phyloP scores from a whole-genome alignment of 768 basidiomycete genomes.

The Russula earlei region DNA sequence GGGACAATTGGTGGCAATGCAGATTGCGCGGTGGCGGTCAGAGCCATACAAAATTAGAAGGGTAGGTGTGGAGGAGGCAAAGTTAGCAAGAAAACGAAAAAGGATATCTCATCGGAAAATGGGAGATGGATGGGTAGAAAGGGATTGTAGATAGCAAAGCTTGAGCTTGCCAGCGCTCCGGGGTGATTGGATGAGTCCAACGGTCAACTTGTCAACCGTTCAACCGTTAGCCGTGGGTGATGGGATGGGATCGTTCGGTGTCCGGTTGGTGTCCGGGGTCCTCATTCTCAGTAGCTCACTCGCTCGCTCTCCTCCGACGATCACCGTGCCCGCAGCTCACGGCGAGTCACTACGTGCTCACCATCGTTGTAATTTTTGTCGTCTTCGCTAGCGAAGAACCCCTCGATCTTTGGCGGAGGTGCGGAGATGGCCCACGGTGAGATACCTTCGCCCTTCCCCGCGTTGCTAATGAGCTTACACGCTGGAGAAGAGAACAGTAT shows the following conservation, averaged over 20 bases:
- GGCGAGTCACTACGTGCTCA: constrained; percentile 34
- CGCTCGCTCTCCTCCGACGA: too few relatives aligned
- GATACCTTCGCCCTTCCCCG: constrained; percentile 43
- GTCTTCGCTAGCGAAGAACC: constrained; percentile 18
- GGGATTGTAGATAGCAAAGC: background rate
- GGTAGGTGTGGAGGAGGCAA: background rate
- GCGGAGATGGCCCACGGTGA: constrained; percentile 68
- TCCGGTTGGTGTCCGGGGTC: too few relatives aligned
- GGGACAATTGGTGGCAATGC: constrained; percentile 32
- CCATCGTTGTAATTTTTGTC: constrained; percentile 23
- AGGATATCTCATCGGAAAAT: constrained; percentile 14
- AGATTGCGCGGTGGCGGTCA: constrained; percentile 34
- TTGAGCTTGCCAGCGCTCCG: background rate
- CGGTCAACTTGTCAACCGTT: background rate
- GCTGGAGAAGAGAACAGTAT: constrained; percentile 56
- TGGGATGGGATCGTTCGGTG: too few relatives aligned
- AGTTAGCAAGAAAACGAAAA: background rate
- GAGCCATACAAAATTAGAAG: constrained; percentile 28
- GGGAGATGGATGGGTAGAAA: background rate
- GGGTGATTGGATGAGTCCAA: background rate
- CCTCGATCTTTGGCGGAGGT: constrained; percentile 21
- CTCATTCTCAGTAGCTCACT: too few relatives aligned
- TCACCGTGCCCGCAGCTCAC: constrained; percentile 51
- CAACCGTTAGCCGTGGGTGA: too few relatives aligned
- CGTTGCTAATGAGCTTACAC: constrained; percentile 68